Evolutionary conservation across 805 yeast genomes (phyloP), one percentile per base, ranked within the genome.

Genomic region (Schwanniomyces vanrijiae): DNA sequence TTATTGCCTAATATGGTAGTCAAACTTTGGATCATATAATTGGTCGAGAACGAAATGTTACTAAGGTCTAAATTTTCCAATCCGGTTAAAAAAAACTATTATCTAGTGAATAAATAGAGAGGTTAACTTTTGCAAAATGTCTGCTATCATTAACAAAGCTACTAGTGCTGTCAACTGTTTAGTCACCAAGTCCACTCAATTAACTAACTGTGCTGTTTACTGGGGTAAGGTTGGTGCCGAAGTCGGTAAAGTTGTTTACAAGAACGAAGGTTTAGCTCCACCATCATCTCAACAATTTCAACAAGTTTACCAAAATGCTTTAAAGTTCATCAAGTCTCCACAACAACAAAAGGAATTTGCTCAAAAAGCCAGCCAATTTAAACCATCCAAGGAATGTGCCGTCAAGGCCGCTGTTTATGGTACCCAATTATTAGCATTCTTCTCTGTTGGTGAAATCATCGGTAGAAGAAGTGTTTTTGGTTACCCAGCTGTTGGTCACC

Each of bases 381-480:
- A 65, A 54, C 74, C 72, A 50, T 68, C 76, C 66, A 83, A 78
- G 68, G 83, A 79, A 56, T 77, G 78, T 61, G 77, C 73, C 55
- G 69, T 82, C 59, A 83, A 81, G 71, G 87, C 79, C 66, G 85
- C 86, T 59, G 85, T 91, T 42, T 83, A 82, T 71, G 84, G 83
- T 56, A 73, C 90, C 57, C 99, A 94, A 75, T 73, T 92, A 46
- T 76, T 88, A 55, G 99, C 97, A 54, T 80, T 91, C 67, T 94
- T 90, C 73, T 83, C 97, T 22, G 78, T 92, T 40, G 99, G 99
- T 66, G 99, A 94, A 80, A 83, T 91, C 58, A 79, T 94, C 63
- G 99, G 99, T 64, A 90, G 98, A 80, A 87, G 98, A 78, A 83
- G 88, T 62, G 60, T 94, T 51, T 88, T 90, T 63, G 97, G 97